Percentiles rank a stretch among this genome's conserved stretches.
Conservation (phyloP, 768 basidiomycete genomes). For the Tylopilus balloui region DNA sequence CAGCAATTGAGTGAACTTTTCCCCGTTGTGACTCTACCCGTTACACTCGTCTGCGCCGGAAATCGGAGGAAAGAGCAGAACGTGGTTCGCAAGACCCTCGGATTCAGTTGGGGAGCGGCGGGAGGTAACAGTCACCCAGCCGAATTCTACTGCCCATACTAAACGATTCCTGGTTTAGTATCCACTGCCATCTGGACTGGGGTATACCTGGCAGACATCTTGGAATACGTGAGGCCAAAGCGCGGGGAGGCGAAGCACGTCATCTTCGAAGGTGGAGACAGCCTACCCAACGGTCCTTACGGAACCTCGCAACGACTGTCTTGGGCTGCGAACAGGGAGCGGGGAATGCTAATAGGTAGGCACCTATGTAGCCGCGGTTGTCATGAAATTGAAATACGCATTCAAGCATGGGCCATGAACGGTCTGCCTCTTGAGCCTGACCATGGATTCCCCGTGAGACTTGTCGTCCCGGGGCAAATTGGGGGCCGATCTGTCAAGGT, state of each 20-base stretch:
- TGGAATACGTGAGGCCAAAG: conserved; percentile 42
- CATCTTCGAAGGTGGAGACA: conserved; percentile 56
- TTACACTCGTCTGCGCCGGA: conserved; percentile 61
- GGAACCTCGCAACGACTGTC: conserved; percentile 47
- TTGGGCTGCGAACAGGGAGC: conserved; percentile 42
- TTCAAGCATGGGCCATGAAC: conserved; percentile 53
- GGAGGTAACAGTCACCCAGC: conserved; percentile 26
- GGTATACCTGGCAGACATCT: conserved; percentile 51
- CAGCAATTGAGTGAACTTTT: conserved; percentile 44
- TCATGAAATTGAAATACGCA: neutral
- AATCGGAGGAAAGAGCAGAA: conserved; percentile 68
- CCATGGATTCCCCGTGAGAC: conserved; percentile 63
- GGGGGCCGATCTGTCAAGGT: conserved; percentile 53
- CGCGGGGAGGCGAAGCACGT: conserved; percentile 42
- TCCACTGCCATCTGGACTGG: conserved; percentile 59
- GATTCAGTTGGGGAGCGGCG: conserved; percentile 53
- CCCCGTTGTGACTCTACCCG: conserved; percentile 50
- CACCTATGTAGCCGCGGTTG: neutral
- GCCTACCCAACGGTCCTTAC: conserved; percentile 55
- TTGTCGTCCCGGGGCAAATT: conserved; percentile 59
- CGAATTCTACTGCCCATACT: neutral
- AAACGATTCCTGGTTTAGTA: conserved; percentile 19
- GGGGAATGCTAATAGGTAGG: conserved; percentile 47
- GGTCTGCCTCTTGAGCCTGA: conserved; percentile 55
- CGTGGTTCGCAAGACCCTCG: conserved; percentile 49